These are phyloP conservation scores for Phytopythium litorale DNA, from an alignment of 352 stramenopile genomes.

Conservation along the genomic window DNA sequence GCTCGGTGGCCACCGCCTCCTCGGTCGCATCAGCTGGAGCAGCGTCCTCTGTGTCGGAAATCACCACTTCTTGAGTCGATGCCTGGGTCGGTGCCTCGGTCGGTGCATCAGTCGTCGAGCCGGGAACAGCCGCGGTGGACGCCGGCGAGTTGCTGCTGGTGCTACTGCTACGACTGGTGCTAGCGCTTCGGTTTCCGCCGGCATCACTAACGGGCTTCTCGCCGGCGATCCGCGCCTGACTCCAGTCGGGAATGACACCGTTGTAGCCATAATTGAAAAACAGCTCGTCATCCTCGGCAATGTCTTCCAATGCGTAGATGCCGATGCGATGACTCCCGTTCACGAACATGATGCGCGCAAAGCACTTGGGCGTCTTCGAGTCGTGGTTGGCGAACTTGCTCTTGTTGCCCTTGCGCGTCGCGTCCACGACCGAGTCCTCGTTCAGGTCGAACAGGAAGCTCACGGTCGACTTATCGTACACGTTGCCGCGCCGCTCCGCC, in stretches of 20 bases:
- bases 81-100: not conserved
- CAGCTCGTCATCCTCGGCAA: conserved; percentile 81
- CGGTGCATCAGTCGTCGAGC: not conserved
- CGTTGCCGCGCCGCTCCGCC: conserved; percentile 78
- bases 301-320: conserved; percentile 90
- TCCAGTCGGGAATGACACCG: conserved; percentile 80
- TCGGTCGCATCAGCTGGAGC: not conserved
- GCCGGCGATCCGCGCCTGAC: conserved; percentile 47
- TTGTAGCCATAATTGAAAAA: conserved; percentile 86
- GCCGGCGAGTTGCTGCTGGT: not conserved
- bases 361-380: conserved; percentile 75
- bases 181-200: not conserved
- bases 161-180: not conserved
- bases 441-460: conserved; percentile 95
- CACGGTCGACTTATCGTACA: conserved; percentile 89
- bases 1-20: not conserved
- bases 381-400: conserved; percentile 93
- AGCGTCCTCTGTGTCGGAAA: not conserved
- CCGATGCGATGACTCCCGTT: conserved; percentile 92
- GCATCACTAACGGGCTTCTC: conserved; percentile 4
- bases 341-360: conserved; percentile 85
- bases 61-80: not conserved
- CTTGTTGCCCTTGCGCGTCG: conserved; percentile 94
- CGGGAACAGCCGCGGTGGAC: not conserved
- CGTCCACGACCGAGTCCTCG: conserved; percentile 91